Evolutionary conservation across 176 grass and related monocot species (phyloP).

Genomic region (Rhynchospora pubera): DNA sequence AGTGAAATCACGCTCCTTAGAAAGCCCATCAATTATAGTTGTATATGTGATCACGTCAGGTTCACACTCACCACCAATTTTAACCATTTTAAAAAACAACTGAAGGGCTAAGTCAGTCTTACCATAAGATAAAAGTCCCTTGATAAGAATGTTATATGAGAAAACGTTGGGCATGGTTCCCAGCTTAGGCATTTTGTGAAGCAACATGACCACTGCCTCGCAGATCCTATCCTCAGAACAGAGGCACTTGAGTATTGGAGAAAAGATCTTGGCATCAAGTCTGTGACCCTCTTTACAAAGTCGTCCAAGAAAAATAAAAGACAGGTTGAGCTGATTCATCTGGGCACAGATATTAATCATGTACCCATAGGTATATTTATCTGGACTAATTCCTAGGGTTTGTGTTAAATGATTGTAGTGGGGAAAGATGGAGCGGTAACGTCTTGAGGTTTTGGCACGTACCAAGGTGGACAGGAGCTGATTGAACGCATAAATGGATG

Average conservation of each 20-base stretch:
- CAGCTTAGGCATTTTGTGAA: constrained; percentile 30
- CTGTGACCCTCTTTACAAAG: neutral
- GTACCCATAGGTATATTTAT: neutral
- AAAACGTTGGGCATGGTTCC: neutral
- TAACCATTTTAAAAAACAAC: constrained; percentile 7
- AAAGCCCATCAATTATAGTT: constrained; percentile 19
- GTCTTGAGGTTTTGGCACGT: neutral
- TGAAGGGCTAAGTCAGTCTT: neutral
- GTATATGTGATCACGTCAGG: neutral
- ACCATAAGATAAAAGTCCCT: neutral
- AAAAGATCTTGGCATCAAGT: neutral
- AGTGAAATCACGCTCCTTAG: neutral
- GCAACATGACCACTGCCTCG: neutral
- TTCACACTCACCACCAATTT: neutral
- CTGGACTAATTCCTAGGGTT: neutral
- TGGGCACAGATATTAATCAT: constrained; percentile 23
- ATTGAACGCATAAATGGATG: neutral
- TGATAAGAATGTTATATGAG: constrained; percentile 9
- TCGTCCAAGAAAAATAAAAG: neutral
- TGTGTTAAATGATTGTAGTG: constrained; percentile 6
- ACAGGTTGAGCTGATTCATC: neutral
- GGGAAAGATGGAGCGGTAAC: neutral
- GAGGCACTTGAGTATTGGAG: constrained; percentile 2
- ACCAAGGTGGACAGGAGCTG: neutral
- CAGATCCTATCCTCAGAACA: neutral